Evolutionary conservation across 2,329 filamentous ascomycete genomes (phyloP).

Genomic region (Aspergillus glaucus): DNA sequence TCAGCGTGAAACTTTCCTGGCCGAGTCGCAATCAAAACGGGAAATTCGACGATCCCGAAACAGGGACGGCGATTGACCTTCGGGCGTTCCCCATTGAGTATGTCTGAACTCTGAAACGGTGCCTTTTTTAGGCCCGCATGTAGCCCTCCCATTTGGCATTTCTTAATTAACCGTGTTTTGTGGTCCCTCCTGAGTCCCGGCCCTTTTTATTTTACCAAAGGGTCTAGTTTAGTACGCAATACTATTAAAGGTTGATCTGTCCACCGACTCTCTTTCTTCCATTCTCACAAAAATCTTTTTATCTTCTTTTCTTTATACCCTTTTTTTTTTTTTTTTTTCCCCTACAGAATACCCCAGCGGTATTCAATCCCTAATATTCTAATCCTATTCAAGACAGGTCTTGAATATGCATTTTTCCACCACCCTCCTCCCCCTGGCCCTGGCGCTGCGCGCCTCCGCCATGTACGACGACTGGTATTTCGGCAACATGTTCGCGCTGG

Average conservation of each 20-base stretch:
- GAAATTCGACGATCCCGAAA: neutral
- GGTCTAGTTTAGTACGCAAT: no score
- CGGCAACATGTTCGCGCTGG: slow-evolving; percentile 5
- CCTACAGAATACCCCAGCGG: neutral
- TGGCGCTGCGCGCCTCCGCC: slow-evolving; percentile 4
- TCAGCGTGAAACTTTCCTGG: neutral
- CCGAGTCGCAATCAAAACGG: neutral
- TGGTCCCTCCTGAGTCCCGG: no score
- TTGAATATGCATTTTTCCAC: neutral
- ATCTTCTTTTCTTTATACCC: neutral
- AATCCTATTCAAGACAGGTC: neutral
- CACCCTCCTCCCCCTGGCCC: neutral
- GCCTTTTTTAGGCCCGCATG: neutral
- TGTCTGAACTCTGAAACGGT: neutral
- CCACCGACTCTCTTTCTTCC: neutral
- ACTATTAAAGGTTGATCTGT: no score
- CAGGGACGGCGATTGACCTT: neutral
- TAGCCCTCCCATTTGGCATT: no score
- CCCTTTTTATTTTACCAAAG: no score
- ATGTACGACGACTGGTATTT: slow-evolving; percentile 7
- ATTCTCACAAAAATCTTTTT: neutral
- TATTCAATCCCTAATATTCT: neutral
- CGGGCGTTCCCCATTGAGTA: neutral
- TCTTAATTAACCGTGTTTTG: no score
- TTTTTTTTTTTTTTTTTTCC: no score